Conservation (phyloP, 495 filamentous ascomycete species). For the Pyrenula massariospora region DNA sequence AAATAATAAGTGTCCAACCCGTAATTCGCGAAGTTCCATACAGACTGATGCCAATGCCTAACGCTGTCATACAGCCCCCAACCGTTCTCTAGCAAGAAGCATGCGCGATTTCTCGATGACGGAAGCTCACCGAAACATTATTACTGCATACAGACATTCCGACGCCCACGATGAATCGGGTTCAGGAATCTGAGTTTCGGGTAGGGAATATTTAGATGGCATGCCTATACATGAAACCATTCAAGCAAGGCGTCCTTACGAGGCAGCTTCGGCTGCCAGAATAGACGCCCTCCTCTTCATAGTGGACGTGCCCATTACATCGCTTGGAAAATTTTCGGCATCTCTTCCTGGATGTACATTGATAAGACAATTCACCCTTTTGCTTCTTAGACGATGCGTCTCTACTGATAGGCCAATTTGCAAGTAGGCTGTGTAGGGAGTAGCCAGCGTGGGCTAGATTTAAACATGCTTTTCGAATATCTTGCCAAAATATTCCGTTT, state of each 20-base stretch:
- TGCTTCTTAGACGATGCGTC: not conserved
- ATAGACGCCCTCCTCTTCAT: not conserved
- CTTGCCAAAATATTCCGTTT: not conserved
- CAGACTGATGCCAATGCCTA: no score
- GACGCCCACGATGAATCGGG: not conserved
- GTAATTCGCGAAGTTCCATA: no score
- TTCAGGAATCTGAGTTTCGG: not conserved
- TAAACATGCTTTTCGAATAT: not conserved
- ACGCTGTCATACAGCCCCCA: not conserved
- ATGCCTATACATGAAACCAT: not conserved
- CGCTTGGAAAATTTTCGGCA: not conserved
- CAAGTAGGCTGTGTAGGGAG: not conserved
- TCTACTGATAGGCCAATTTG: not conserved
- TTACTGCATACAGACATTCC: not conserved
- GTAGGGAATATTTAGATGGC: not conserved
- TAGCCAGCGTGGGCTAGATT: not conserved
- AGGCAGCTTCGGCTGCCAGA: not conserved
- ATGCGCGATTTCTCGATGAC: not conserved
- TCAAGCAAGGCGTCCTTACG: not conserved
- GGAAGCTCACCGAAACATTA: not conserved
- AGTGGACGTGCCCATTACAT: not conserved
- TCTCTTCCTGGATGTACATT: not conserved
- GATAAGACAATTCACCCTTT: not conserved
- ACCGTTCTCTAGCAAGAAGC: not conserved
- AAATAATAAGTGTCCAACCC: no score